These are phyloP conservation scores for Jamesozyma hellenica DNA, from an alignment of 805 yeast species.

Conservation along the genomic window DNA sequence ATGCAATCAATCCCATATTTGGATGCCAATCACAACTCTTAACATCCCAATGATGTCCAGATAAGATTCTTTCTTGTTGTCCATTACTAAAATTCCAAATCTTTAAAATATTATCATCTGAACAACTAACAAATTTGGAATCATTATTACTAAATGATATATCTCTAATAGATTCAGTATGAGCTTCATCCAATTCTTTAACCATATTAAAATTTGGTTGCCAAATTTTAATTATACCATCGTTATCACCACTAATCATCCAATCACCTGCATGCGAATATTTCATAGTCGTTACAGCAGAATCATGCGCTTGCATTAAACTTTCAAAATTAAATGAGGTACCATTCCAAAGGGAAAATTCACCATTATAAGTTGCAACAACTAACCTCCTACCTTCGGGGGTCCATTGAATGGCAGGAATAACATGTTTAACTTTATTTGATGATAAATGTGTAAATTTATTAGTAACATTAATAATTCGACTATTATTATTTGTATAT, in stretches of 20 bases:
- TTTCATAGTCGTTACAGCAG: slow-evolving; percentile 66
- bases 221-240: slow-evolving; percentile 89
- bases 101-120: slow-evolving; percentile 84
- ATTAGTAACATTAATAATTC: slow-evolving; percentile 52
- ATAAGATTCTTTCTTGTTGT: slow-evolving; percentile 63
- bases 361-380: slow-evolving; percentile 89
- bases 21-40: slow-evolving; percentile 98
- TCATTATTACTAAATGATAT: slow-evolving; percentile 86
- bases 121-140: slow-evolving; percentile 82
- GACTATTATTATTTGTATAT: slow-evolving; percentile 10
- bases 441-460: slow-evolving; percentile 86
- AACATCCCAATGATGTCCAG: slow-evolving; percentile 98
- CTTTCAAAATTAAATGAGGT: slow-evolving; percentile 91
- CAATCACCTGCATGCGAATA: slow-evolving; percentile 90
- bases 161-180: slow-evolving; percentile 71
- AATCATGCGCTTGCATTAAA: slow-evolving; percentile 97
- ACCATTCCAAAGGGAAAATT: slow-evolving; percentile 95
- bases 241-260: slow-evolving; percentile 89
- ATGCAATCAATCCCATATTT: slow-evolving; percentile 68
- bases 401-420: slow-evolving; percentile 87
- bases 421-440: slow-evolving; percentile 85
- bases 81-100: slow-evolving; percentile 93
- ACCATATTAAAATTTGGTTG: slow-evolving; percentile 97
- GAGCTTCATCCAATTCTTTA: slow-evolving; percentile 46
- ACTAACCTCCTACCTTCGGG: slow-evolving; percentile 89